Evolutionary conservation across 768 basidiomycete species (phyloP), one percentile per base, ranked within the genome.

Genomic region (Phlebiopsis gigantea): DNA sequence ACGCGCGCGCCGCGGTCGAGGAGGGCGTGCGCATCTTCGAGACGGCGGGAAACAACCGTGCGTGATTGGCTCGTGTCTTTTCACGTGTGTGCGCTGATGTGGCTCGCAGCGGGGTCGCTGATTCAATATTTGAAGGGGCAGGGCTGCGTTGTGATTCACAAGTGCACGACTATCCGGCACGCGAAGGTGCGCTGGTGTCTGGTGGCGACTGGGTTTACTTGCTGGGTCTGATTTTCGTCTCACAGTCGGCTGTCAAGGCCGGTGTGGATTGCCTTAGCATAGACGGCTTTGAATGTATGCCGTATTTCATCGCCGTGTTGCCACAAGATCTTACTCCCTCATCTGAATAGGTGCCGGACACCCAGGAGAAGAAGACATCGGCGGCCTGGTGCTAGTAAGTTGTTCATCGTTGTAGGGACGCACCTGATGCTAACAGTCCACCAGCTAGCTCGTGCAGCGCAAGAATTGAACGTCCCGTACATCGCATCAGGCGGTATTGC

Each of bases 331-430:
- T 53, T 43, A 49, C 51, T 44, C 59, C 60, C 63, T 58, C n/a
- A 56, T 42, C 62, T 44, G 34, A 12, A n/a, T 65, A 93, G 90
- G 91, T 66, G 94, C 93, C 28, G 94, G 94, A 24, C 92, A 94
- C 70, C 93, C 93, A 17, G 95, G 95, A 59, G 95, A 97, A 66
- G 90, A 96, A 43, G 95, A 97, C 66, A 88, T 97, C 22, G 90
- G 90, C 2, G 90, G 88, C 4, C 65, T 96, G 22, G 88, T 97
- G 2, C 71, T 97, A 73, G 92, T 92, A 61, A 6, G 61, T n/a
- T 17, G 22, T 10, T 17, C n/a, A 48, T 55, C 26, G 53, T 47
- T 19, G 30, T 21, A 6, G 5, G 5, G 4, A 47, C 19, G n/a
- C 29, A 30, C 15, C 6, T 12, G 2, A 21, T 3, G 19, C 47